Evolutionary conservation across 2,329 filamentous ascomycete species (phyloP).

Genomic region (Cercospora nicotianae): DNA sequence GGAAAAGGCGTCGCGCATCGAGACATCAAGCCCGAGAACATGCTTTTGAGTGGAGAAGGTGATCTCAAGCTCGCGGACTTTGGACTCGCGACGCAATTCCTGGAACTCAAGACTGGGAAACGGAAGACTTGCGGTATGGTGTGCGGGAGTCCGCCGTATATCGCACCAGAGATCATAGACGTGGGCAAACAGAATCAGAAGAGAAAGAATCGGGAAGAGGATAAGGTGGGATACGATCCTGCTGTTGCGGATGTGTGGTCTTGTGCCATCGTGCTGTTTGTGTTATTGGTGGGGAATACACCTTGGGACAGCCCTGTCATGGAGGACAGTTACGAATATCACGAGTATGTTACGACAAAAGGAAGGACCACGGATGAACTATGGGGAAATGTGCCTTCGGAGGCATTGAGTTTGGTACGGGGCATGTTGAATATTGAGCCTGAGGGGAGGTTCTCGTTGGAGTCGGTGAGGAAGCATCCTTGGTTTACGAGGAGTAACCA

Average conservation of each 20-base stretch:
- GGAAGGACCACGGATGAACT: constrained; percentile 79
- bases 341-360: constrained; percentile 77
- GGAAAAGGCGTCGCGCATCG: constrained; percentile 92
- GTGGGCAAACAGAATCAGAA: constrained; percentile 50
- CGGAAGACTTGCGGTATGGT: constrained; percentile 82
- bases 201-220: constrained; percentile 47
- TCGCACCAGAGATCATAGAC: constrained; percentile 82
- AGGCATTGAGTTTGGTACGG: constrained; percentile 76
- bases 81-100: constrained; percentile 89
- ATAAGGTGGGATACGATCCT: constrained; percentile 65
- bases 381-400: constrained; percentile 74
- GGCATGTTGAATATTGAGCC: constrained; percentile 90
- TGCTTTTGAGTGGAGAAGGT: constrained; percentile 79
- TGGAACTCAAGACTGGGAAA: constrained; percentile 71
- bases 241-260: constrained; percentile 95
- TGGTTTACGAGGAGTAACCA: constrained; percentile 88
- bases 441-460: constrained; percentile 74
- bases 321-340: constrained; percentile 80
- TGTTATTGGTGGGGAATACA: constrained; percentile 91
- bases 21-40: constrained; percentile 77
- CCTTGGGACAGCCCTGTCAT: constrained; percentile 91
- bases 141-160: constrained; percentile 94
- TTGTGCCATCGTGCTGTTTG: constrained; percentile 95
- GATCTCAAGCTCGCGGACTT: constrained; percentile 95
- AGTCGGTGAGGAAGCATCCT: constrained; percentile 83